A percentile compares a stretch with the other conserved stretches of the same genome.
Evolutionary conservation across 495 filamentous ascomycete species (phyloP).

Genomic region (Xylaria acuta): DNA sequence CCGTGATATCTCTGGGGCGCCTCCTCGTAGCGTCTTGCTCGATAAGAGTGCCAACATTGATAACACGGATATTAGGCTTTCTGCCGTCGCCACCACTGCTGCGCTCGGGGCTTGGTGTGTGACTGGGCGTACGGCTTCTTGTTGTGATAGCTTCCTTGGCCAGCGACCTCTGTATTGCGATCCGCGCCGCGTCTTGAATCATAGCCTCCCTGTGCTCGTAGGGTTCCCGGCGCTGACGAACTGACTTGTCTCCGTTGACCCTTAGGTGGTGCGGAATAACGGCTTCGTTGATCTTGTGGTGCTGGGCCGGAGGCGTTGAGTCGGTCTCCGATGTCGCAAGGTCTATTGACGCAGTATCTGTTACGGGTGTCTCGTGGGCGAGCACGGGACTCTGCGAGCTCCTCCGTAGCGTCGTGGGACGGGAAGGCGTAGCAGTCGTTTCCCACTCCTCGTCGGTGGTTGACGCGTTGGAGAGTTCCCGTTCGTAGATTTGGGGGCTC

Average conservation of each 20-base stretch:
- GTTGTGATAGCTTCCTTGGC: constrained; percentile 29
- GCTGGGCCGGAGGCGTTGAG: constrained; percentile 28
- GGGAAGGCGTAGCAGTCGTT: constrained; percentile 43
- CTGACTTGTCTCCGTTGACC: neutral
- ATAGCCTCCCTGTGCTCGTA: constrained; percentile 17
- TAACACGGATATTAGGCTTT: neutral
- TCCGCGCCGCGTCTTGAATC: constrained; percentile 31
- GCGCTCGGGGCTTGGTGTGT: neutral
- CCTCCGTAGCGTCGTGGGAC: constrained; percentile 40
- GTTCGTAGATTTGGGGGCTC: constrained; percentile 19
- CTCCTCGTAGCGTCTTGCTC: neutral
- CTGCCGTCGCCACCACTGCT: neutral
- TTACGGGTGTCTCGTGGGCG: constrained; percentile 34
- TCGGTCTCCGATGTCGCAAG: constrained; percentile 26
- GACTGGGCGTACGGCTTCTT: constrained; percentile 17
- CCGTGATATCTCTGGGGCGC: neutral
- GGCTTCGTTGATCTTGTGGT: neutral
- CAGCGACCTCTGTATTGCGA: constrained; percentile 33
- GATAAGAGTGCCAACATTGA: neutral
- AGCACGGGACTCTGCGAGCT: constrained; percentile 44
- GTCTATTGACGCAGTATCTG: constrained; percentile 32
- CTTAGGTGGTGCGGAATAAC: neutral
- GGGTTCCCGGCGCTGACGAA: neutral
- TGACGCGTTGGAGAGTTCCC: constrained; percentile 28
- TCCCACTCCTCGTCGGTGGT: constrained; percentile 13